Base-by-base conservation (phyloP, 2,329 filamentous ascomycete genomes). In the Apiospora arundinis region DNA sequence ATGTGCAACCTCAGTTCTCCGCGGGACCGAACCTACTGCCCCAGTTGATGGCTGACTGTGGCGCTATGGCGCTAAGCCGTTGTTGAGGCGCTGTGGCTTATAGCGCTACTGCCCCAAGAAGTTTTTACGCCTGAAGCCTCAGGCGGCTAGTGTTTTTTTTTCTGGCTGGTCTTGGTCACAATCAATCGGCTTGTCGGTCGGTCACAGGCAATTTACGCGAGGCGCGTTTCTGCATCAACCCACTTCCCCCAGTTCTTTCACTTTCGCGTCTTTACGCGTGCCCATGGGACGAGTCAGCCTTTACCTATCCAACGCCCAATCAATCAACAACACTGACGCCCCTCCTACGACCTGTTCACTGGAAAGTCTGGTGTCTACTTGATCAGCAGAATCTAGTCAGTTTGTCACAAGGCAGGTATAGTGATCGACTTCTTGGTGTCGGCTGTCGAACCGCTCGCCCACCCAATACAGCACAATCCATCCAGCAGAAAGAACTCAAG, bases 251-350 rank as follows among this genome's bases (percentile, higher is more conserved):
- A 12, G n/a, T 28, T 32, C 44, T 46, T 25, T 32, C n/a, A 67
- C 32, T 67, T 46, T 67, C 65, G 65, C 65, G 65, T 67, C 65
- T 67, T 46, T 32, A 40, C 56, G 56, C 56, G 56, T 63, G 56
- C 56, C 37, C 32, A 63, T 40, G 56, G 56, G 56, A 40, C 56
- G 56, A 63, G 56, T 63, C 56, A 63, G 56, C 56, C 21, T 63
- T 40, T 63, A 28, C 52, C 28, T 21, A n/a, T 18, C 52, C 7
- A 40, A 11, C 16, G 25, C 52, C 28, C 25, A 37, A 28, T 60
- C 52, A 37, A 40, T n/a, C 56, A 40, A 32, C 32, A n/a, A 4
- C 11, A 63, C 21, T n/a, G 56, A 18, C 28, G 56, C 32, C 40
- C 32, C 9, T 14, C 56, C 40, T 23, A 18, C 1, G 32, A n/a